Base-by-base conservation (phyloP, 345 rosid genomes). In the Ceriops zippeliana region DNA sequence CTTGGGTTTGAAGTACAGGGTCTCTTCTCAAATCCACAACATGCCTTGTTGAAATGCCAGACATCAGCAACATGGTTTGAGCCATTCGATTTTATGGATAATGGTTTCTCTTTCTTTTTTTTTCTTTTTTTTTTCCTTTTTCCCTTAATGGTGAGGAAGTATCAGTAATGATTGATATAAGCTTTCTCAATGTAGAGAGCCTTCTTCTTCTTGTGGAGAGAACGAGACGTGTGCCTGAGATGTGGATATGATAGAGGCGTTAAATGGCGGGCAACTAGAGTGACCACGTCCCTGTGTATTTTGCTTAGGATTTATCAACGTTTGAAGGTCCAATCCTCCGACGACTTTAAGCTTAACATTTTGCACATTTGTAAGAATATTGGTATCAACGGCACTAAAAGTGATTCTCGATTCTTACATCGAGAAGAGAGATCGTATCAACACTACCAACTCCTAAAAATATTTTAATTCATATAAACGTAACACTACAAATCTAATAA, bases 41-140 rank as follows among this genome's bases (percentile, higher is more conserved):
- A 49, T 76, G 86, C 65, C 78, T 70, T 4, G 83, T 78, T 7
- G 91, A 79, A 52, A 89, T 89, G n/a, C 96, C 85, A 24, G 90
- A 84, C 81, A 81, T 80, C 71, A 93, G 84, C 84, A 93, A 61
- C 89, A 88, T 87, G 58, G 91, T 87, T 75, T 91, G 97, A 72
- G 98, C 88, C 98, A 91, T 90, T 64, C 27, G 30, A 2, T 35
- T 15, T 24, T 31, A 31, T 11, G 20, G 34, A 21, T 53, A 20
- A 53, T n/a, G 27, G 1, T 7, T 21, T 24, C 7, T n/a, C 6
- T 19, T 31, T 31, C 3, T 7, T 21, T 24, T n/a, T n/a, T 20
- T 19, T 31, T 31, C 5, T 31, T 31, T 30, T 30, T 30, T 30
- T 30, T 30, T 30, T 1, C 26, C 5, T 4, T 4, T 31, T 31